Conservation (phyloP, 768 basidiomycete species). For the Nevesoporus exiguus region DNA sequence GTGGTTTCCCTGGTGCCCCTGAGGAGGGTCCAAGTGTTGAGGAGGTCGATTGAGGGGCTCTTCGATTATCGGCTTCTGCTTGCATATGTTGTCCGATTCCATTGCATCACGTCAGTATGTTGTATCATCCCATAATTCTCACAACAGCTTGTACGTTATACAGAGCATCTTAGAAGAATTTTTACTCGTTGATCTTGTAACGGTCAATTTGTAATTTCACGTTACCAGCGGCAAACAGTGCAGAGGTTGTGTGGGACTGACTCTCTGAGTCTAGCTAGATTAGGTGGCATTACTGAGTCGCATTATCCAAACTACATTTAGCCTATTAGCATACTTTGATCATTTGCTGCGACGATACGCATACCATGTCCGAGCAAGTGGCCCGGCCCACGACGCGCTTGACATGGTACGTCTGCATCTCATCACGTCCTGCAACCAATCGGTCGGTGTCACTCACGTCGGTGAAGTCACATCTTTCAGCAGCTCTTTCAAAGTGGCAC, state of each 20-base stretch:
- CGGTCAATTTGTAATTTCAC: no score
- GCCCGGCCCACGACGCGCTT: conserved; percentile 22
- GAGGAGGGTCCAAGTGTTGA: conserved; percentile 90
- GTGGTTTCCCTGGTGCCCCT: conserved; percentile 63
- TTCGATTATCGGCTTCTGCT: conserved; percentile 13
- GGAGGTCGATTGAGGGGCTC: conserved; percentile 67
- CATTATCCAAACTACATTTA: no score
- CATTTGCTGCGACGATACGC: background rate
- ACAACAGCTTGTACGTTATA: conserved; percentile 29
- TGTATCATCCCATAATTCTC: conserved; percentile 31
- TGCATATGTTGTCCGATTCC: conserved; percentile 20
- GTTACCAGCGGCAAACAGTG: no score
- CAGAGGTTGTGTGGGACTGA: no score
- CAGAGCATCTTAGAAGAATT: conserved; percentile 30
- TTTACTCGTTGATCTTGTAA: background rate
- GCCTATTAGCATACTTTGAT: background rate
- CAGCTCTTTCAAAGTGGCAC: conserved; percentile 49
- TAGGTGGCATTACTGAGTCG: background rate
- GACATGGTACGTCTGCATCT: conserved; percentile 24
- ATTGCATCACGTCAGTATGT: conserved; percentile 31
- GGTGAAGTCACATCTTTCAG: conserved; percentile 40
- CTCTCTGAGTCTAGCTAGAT: no score
- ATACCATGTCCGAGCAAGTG: conserved; percentile 24
- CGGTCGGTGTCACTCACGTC: conserved; percentile 3
- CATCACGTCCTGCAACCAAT: background rate